Conservation (phyloP, 768 basidiomycete genomes). For the Rhizopogon rudus region DNA sequence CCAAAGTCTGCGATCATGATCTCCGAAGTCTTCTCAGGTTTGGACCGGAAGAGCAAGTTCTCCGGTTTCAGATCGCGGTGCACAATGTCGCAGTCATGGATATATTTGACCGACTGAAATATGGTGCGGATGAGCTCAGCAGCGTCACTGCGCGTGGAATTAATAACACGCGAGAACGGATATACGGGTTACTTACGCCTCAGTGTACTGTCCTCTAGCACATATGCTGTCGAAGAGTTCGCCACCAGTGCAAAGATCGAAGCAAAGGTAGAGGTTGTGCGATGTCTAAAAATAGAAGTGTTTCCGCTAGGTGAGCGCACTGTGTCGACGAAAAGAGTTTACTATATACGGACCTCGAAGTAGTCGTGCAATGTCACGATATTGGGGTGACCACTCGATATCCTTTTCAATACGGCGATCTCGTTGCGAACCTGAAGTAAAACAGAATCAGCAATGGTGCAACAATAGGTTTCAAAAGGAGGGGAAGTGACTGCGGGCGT, state of each 20-base stretch:
- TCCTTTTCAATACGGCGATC: slow-evolving; percentile 89
- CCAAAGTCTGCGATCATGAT: slow-evolving; percentile 99
- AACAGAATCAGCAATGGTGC: slow-evolving; percentile 2
- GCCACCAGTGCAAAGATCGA: slow-evolving; percentile 95
- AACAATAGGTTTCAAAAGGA: slow-evolving; percentile 11
- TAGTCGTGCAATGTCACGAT: slow-evolving; percentile 95
- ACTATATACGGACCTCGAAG: slow-evolving; percentile 65
- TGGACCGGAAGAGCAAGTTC: slow-evolving; percentile 91
- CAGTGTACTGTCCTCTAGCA: slow-evolving; percentile 94
- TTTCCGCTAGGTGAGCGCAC: not conserved
- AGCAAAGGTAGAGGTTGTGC: slow-evolving; percentile 90
- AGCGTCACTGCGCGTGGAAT: slow-evolving; percentile 62
- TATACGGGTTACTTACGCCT: slow-evolving; percentile 53
- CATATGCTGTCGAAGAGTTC: slow-evolving; percentile 99
- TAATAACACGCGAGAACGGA: slow-evolving; percentile 14
- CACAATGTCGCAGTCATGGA: slow-evolving; percentile 89
- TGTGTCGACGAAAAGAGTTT: not conserved
- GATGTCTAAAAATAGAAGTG: slow-evolving; percentile 50
- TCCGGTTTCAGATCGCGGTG: slow-evolving; percentile 98
- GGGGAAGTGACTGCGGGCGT: not conserved
- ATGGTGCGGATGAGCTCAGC: slow-evolving; percentile 85
- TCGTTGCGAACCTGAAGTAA: slow-evolving; percentile 83
- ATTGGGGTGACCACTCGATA: slow-evolving; percentile 86
- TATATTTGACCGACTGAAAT: slow-evolving; percentile 82
- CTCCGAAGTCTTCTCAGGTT: slow-evolving; percentile 79